Base-by-base conservation (phyloP, 2,329 filamentous ascomycete species). In the Fusarium napiforme region DNA sequence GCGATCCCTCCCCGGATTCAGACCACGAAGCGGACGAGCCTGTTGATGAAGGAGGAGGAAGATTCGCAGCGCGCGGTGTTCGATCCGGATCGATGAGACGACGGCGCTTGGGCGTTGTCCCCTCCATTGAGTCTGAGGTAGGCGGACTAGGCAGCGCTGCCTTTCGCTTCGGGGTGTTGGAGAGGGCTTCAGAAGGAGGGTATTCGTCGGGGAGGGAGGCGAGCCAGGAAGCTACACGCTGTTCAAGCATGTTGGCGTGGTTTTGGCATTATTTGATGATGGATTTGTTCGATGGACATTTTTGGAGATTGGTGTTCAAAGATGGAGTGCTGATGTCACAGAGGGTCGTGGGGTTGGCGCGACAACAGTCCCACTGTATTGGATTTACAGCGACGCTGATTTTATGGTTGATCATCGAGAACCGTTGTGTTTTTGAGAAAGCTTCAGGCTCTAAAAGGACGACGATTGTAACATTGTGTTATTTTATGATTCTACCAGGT, bases 1-100 rank as follows among this genome's bases (percentile, higher is more conserved):
- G 69, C 0, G 72, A 75, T 2, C 50, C 64, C 19, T 69, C 58
- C 3, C 64, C 67, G 0, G 58, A 64, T n/a, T 69, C 67, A 32
- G 58, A 64, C 67, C 64, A 64, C 6, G 67, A 69, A n/a, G 61
- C n/a, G 7, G 67, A 62, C 0, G 60, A 69, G 12, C 50, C 28
- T 2, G 36, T 40, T 3, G 58, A 69, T 12, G 39, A 60, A 3
- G 64, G 45, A 11, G 40, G 50, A 23, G 58, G 64, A 0, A 64
- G 16, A 2, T 69, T 42, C 9, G n/a, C 19, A 9, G 58, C 64
- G 23, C 67, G 58, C 0, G 64, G 67, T 0, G 65, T 69, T 2
- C 40, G 40, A 10, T 66, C 49, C 4, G 40, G 40, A n/a, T 72
- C 59, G 28, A 50, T 10, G 15, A 45, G 65, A 8, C 43, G 52